Conservation (phyloP, 2,329 filamentous ascomycete species). For the Cordyceps cicadae region DNA sequence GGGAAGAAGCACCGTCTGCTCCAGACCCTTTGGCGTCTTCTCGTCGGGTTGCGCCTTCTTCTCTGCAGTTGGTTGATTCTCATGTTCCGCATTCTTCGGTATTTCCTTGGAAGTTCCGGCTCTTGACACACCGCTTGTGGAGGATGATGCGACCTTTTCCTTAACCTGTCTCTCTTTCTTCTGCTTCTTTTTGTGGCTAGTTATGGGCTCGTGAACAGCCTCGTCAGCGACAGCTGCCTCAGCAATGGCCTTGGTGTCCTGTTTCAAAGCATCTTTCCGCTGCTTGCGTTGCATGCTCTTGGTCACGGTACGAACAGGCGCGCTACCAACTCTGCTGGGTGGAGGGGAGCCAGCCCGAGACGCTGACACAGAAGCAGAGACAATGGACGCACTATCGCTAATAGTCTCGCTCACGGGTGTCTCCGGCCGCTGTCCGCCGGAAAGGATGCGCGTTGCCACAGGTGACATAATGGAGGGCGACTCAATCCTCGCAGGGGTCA, state of each 20-base stretch:
- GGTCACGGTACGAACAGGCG: slow-evolving; percentile 59
- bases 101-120: neutral
- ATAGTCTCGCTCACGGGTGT: slow-evolving; percentile 66
- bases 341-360: slow-evolving; percentile 67
- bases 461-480: slow-evolving; percentile 33
- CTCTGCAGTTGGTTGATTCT: neutral
- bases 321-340: slow-evolving; percentile 55
- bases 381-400: slow-evolving; percentile 68
- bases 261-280: slow-evolving; percentile 58
- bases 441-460: slow-evolving; percentile 23
- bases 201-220: slow-evolving; percentile 59
- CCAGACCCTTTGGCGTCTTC: neutral
- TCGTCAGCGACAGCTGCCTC: slow-evolving; percentile 44
- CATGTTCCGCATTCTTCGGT: neutral
- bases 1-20: neutral
- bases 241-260: slow-evolving; percentile 48
- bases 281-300: slow-evolving; percentile 76
- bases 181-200: slow-evolving; percentile 77
- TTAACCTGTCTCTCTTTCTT: slow-evolving; percentile 58
- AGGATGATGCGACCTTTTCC: slow-evolving; percentile 3
- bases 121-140: neutral
- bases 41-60: slow-evolving; percentile 10
- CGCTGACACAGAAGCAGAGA: slow-evolving; percentile 60
- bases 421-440: slow-evolving; percentile 46
- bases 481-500: slow-evolving; percentile 59